These are phyloP conservation scores for Tetrahymena borealis DNA, from an alignment of 73 alveolate species.

Conservation along the genomic window DNA sequence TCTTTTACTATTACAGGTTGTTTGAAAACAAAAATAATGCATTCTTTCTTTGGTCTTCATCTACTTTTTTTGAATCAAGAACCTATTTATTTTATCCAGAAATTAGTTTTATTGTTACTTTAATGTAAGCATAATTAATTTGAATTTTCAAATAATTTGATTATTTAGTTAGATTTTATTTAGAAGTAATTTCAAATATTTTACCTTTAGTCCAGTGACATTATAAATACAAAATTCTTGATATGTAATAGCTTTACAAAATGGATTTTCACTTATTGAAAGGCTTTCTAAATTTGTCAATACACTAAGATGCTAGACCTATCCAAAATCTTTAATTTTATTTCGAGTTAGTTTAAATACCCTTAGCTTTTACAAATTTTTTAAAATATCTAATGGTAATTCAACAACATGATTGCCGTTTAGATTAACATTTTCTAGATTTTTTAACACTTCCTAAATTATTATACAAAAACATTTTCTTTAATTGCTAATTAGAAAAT, in stretches of 20 bases:
- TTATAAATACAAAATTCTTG: not conserved
- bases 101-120: not conserved
- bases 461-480: not conserved
- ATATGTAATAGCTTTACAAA: not conserved
- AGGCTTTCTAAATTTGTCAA: not conserved
- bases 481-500: not conserved
- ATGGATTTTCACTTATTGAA: not conserved
- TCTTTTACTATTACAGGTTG: not conserved
- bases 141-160: not conserved
- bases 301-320: not conserved
- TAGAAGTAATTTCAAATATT: no score
- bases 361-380: not conserved
- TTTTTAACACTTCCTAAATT: not conserved
- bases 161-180: not conserved
- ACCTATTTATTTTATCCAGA: not conserved
- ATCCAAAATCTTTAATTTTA: not conserved
- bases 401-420: not conserved
- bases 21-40: not conserved
- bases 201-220: not conserved
- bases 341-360: not conserved
- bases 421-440: not conserved
- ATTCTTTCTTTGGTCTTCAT: not conserved
- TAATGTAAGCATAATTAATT: not conserved
- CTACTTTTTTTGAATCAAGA: not conserved
- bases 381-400: not conserved